phyloP scores from a whole-genome alignment of 2,329 filamentous ascomycete genomes.

The Zymoseptoria brevis region DNA sequence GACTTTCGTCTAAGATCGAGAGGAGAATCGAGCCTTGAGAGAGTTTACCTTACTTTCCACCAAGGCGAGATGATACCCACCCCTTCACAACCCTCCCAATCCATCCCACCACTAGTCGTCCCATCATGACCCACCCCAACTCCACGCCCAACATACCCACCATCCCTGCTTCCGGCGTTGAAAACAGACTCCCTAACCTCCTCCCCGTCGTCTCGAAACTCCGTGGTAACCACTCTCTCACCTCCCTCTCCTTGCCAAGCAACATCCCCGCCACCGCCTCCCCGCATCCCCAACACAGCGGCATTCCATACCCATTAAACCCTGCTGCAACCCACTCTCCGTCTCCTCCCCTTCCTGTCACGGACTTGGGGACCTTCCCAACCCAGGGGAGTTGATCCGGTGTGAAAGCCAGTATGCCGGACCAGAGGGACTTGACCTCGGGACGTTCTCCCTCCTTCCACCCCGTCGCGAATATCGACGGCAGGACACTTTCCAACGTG shows the following conservation, averaged over 20 bases:
- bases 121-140: not conserved
- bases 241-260: conserved; percentile 7
- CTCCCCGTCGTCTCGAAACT: conserved; percentile 10
- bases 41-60: too few species aligned
- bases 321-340: conserved; percentile 17
- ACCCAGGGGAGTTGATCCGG: conserved; percentile 11
- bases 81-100: not conserved
- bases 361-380: conserved; percentile 5
- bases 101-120: not conserved
- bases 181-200: conserved; percentile 8
- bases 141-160: conserved; percentile 7
- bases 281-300: conserved; percentile 16
- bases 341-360: conserved; percentile 4
- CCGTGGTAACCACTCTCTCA: conserved; percentile 9
- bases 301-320: conserved; percentile 19
- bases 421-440: conserved; percentile 11
- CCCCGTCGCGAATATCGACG: conserved; percentile 12
- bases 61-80: too few species aligned
- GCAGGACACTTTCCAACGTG: conserved; percentile 6
- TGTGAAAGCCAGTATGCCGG: conserved; percentile 14
- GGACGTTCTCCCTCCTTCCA: conserved; percentile 8
- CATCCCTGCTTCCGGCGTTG: conserved; percentile 10
- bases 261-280: conserved; percentile 19
- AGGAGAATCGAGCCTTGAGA: too few species aligned
- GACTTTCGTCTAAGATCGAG: too few species aligned